Percentiles rank a stretch among this genome's conserved stretches.
Evolutionary conservation across 495 filamentous ascomycete species (phyloP).

Genomic region (Neurospora tetrasperma): DNA sequence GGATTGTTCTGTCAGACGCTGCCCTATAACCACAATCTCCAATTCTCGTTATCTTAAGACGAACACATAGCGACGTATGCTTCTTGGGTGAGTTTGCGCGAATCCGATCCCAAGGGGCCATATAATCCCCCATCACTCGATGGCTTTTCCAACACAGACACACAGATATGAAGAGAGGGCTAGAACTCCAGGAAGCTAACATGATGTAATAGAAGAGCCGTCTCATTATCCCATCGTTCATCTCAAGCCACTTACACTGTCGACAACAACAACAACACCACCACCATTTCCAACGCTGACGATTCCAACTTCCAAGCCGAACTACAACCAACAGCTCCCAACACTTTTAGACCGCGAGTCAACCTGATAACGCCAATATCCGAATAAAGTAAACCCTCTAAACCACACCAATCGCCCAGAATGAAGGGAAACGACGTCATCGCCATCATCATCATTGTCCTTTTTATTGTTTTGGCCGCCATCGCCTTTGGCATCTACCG

Average conservation of each 20-base stretch:
- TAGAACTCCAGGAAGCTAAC: not conserved
- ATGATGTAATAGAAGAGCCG: not conserved
- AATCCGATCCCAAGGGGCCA: not conserved
- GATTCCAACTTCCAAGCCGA: not conserved
- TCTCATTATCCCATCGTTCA: not conserved
- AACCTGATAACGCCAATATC: not conserved
- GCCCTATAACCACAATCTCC: not conserved
- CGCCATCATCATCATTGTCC: slow-evolving; percentile 71
- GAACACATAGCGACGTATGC: not conserved
- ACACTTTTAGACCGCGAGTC: not conserved
- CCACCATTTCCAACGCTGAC: not conserved
- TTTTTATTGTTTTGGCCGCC: slow-evolving; percentile 62
- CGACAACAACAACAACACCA: not conserved
- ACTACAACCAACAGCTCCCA: not conserved
- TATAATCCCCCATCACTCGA: not conserved
- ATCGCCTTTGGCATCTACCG: slow-evolving; percentile 61
- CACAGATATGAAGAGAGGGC: not conserved
- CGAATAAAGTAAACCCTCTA: not conserved
- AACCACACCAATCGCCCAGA: slow-evolving; percentile 21
- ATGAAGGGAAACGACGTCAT: slow-evolving; percentile 68
- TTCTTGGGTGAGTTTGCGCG: not conserved
- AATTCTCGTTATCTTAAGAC: not conserved
- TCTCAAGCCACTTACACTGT: not conserved
- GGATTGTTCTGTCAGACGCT: not conserved
- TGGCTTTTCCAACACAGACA: not conserved